Evolutionary conservation across 2,329 filamentous ascomycete genomes (phyloP).

Genomic region (Scedosporium boydii): DNA sequence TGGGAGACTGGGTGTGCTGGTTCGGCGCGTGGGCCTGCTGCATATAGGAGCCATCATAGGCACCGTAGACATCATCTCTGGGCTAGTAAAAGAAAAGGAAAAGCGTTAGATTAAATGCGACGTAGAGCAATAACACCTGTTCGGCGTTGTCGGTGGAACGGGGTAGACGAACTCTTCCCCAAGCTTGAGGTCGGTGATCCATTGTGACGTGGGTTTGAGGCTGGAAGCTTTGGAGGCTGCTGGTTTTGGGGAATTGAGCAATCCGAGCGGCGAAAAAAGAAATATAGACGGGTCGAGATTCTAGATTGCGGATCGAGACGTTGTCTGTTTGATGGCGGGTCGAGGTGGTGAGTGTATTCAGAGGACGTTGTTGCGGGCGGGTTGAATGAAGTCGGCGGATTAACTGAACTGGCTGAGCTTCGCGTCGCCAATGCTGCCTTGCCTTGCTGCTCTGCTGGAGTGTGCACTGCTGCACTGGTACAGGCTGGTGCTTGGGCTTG

Average conservation of each 20-base stretch:
- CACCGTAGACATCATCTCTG: conserved; percentile 92
- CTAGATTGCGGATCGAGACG: not conserved
- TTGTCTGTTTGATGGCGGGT: not conserved
- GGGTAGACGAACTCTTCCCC: conserved; percentile 54
- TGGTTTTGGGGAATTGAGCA: not conserved
- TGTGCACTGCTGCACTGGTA: no score
- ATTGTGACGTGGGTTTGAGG: conserved; percentile 29
- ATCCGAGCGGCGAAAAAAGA: not conserved
- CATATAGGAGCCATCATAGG: conserved; percentile 83
- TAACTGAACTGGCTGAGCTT: not conserved
- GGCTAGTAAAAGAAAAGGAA: conserved; percentile 48
- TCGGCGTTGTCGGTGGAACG: conserved; percentile 3
- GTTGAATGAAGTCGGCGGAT: not conserved
- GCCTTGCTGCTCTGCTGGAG: not conserved
- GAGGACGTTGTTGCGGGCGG: not conserved
- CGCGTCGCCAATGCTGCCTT: conserved; percentile 7
- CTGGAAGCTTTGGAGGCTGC: not conserved
- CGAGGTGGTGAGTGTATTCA: not conserved
- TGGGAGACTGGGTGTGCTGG: conserved; percentile 82
- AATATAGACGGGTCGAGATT: not conserved
- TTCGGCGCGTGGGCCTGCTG: conserved; percentile 60
- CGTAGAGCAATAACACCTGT: not conserved
- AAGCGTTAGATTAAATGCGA: conserved; percentile 10
- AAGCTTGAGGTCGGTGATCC: conserved; percentile 65
- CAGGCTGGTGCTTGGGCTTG: not conserved